Base-by-base conservation (phyloP, 345 rosid species). In the Barbarea vulgaris region DNA sequence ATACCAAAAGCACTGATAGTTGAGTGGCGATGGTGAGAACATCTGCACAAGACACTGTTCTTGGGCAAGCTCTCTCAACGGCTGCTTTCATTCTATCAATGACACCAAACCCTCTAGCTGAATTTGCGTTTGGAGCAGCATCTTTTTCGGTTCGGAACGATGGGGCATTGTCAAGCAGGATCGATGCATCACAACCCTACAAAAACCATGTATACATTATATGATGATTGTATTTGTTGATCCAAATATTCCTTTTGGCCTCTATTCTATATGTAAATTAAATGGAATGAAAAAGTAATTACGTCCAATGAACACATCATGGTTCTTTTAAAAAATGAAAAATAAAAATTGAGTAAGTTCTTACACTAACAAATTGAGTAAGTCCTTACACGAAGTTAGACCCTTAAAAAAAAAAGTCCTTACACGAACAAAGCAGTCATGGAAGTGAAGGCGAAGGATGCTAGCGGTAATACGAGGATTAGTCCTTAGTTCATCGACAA, bases 161-260 rank as follows among this genome's bases (percentile, higher is more conserved):
- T 6, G 64, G 51, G 4, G 67, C 66, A 51, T 78, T 74, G 75
- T 88, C 90, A 47, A 88, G 75, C 77, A 88, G 30, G 42, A 86
- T 48, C 4, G 93, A 86, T 18, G 72, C 88, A 67, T 88, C 90
- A 47, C 93, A 88, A 6, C 89, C 91, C 91, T 87, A 79, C 46
- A 64, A 47, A 19, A 61, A 8, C 13, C 51, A 36, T 15, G 17
- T 28, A 21, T 39, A 42, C 11, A 5, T 59, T 19, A 19, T 1
- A 41, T 69, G 34, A 37, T 1, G 2, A 42, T 15, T 12, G 14
- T 30, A 8, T 57, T 3, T 8, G 19, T 42, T 19, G 14, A 14
- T 19, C 28, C 11, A 10, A 27, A 55, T 4, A 27, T 17, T 19
- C 2, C 8, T 17, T 57, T 5, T 17, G 17, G 41, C 7, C 13